phyloP scores from a whole-genome alignment of 371 early-diverging fungal species.

The Mucor indicus region DNA sequence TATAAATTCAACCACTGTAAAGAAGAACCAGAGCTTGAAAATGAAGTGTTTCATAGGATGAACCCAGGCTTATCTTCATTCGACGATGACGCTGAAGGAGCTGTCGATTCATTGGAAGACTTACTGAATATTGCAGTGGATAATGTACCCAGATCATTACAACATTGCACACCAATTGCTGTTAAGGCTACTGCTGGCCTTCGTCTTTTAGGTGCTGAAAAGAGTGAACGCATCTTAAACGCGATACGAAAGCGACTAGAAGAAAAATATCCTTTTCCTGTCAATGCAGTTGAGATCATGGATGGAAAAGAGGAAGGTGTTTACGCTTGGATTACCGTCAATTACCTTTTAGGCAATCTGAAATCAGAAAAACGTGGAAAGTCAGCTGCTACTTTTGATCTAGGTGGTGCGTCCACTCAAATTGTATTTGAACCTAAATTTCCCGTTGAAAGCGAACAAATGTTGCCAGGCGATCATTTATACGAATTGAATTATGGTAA shows the following conservation, averaged over 20 bases:
- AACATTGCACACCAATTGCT: slow-evolving; percentile 84
- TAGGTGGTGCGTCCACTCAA: slow-evolving; percentile 96
- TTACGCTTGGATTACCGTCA: slow-evolving; percentile 98
- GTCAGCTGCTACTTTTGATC: slow-evolving; percentile 92
- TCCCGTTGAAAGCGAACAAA: slow-evolving; percentile 30
- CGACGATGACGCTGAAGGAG: slow-evolving; percentile 64
- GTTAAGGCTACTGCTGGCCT: slow-evolving; percentile 97
- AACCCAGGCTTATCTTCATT: slow-evolving; percentile 86
- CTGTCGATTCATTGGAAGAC: slow-evolving; percentile 78
- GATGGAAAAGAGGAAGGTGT: slow-evolving; percentile 95
- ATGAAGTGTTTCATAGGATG: slow-evolving; percentile 84
- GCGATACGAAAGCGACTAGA: slow-evolving; percentile 69
- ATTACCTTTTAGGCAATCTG: slow-evolving; percentile 76
- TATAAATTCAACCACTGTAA: slow-evolving; percentile 89
- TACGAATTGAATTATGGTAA: slow-evolving; percentile 69
- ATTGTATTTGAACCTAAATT: slow-evolving; percentile 91
- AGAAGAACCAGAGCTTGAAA: slow-evolving; percentile 61
- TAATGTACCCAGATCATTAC: slow-evolving; percentile 55
- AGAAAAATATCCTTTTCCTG: slow-evolving; percentile 77
- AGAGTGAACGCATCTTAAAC: slow-evolving; percentile 68
- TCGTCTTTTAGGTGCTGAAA: slow-evolving; percentile 68
- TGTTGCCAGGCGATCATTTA: slow-evolving; percentile 67
- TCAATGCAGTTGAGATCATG: slow-evolving; percentile 86
- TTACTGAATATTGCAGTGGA: slow-evolving; percentile 76
- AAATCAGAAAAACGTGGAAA: slow-evolving; percentile 37